Evolutionary conservation across 441 rosid species (phyloP), one percentile per base, ranked within the genome.

Genomic region (Capsella rubella): DNA sequence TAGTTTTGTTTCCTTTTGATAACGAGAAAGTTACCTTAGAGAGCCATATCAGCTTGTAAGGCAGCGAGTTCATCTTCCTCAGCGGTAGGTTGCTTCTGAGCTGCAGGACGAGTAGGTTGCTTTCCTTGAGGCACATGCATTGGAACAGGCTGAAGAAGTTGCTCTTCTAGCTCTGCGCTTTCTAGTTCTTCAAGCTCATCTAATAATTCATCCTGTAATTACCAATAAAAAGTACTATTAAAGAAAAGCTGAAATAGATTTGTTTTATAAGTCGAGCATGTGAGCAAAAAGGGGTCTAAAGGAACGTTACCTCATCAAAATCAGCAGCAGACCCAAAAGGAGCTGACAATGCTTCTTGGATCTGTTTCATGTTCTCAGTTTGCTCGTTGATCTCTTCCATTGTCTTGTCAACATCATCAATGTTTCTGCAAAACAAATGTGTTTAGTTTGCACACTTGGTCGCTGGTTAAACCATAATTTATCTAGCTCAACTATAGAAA

Each of bases 341-440:
- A 66, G 90, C 67, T 8, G 99, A 87, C 80, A 95, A 79, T 71
- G 97, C 95, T 64, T 95, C 99, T 69, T 93, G 98, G 75, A 95
- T 93, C 83, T 91, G 99, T 79, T 88, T 89, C 99, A 95, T 93
- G 81, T 87, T 91, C 66, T 95, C 98, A 0, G 97, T 90, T 79
- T 93, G 98, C 74, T 95, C 99, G 52, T 89, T 95, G 80, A 93
- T 91, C 84, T 95, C 98, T 67, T 93, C 96, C 99, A 95, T 90
- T 10, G 97, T 91, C 86, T 87, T 90, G 81, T 95, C 98, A 51
- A 95, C 97, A 83, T 95, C 97, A 72, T 90, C 94, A 57, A 93
- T 93, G 77, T 91, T 92, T 71, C 98, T 95, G 89, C 35, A 74
- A 76, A 68, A 67, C 42, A 78, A 43, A 72, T 49, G 21, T 57